Evolutionary conservation across 225 moss, liverwort and hornwort species (phyloP), one percentile per base, ranked within the genome.

Genomic region (Neckera pumila): DNA sequence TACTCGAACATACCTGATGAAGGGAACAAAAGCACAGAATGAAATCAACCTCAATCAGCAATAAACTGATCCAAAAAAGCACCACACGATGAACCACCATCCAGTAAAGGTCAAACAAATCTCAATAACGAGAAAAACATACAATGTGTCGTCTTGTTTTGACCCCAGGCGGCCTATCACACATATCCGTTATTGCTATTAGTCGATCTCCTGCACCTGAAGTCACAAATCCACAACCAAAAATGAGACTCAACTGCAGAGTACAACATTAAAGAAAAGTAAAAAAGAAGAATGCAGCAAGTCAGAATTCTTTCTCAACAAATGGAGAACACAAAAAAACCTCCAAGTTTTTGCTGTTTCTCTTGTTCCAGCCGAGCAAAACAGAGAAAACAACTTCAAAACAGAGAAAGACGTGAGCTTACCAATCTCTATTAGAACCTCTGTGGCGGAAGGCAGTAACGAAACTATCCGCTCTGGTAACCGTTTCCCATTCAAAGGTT

Each of bases 361-460:
- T 82, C 54, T 64, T 43, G 76, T 86, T 86, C 61, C 84, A 84
- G 28, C 38, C 40, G 38, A 67, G 63, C 36, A 89, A 31, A 56
- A 34, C 26, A 84, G 12, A 49, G 61, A 76, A 80, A 86, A 70
- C 64, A 83, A 85, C 65, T 65, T 80, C 72, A 71, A 59, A 74
- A 43, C 18, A 89, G 59, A 87, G 81, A 67, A 88, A 89, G 63
- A 30, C 57, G 73, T 58, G 45, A 64, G 76, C 93, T 93, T 89
- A 95, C 94, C 95, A 89, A 95, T 92, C 85, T 94, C 92, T 88
- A 93, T n/a, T 77, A 95, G 83, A 66, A 95, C 92, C 84, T 95
- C 94, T 82, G 95, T 93, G 66, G 91, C 93, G 27, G 94, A 94
- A 74, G 95, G 95, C 85, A 92, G 89, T 90, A 95, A 86, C 27